Conservation (phyloP, 2,329 filamentous ascomycete genomes). For the Botrytis byssoidea region DNA sequence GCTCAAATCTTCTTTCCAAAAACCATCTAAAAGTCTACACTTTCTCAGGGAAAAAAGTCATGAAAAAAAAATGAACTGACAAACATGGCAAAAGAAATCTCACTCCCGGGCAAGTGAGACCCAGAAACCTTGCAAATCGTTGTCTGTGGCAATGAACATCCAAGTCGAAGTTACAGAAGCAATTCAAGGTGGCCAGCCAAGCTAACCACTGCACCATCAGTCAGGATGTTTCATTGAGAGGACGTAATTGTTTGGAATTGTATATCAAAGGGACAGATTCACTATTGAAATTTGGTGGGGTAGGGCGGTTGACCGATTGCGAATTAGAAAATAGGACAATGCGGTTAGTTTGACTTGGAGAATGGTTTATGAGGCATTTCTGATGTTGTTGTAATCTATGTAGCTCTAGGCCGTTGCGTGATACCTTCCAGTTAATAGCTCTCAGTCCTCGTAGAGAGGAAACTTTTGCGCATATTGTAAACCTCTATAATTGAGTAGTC, state of each 20-base stretch:
- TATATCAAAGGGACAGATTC: not conserved
- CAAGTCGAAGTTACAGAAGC: not conserved
- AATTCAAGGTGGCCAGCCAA: not conserved
- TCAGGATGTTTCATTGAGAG: not conserved
- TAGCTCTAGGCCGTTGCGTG: not conserved
- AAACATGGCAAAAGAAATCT: not conserved
- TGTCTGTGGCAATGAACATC: not conserved
- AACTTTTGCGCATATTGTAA: not conserved
- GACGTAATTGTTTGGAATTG: not conserved
- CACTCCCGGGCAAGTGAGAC: not conserved
- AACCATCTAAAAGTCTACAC: not conserved
- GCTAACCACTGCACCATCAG: not conserved
- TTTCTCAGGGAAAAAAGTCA: not conserved
- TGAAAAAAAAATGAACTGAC: not conserved
- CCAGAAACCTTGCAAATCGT: slow-evolving; percentile 10
- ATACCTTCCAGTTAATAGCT: not conserved
- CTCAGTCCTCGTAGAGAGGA: not conserved
- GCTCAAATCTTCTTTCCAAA: not conserved
- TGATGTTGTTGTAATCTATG: not conserved
- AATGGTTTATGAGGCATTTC: not conserved
- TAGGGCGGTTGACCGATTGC: not conserved
- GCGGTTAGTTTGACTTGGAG: accelerated
- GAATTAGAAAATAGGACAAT: accelerated
- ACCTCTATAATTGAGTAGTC: not conserved
- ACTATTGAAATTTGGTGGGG: not conserved